Evolutionary conservation across 805 yeast genomes (phyloP), one percentile per base, ranked within the genome.

Genomic region (Teunomyces pallodes): DNA sequence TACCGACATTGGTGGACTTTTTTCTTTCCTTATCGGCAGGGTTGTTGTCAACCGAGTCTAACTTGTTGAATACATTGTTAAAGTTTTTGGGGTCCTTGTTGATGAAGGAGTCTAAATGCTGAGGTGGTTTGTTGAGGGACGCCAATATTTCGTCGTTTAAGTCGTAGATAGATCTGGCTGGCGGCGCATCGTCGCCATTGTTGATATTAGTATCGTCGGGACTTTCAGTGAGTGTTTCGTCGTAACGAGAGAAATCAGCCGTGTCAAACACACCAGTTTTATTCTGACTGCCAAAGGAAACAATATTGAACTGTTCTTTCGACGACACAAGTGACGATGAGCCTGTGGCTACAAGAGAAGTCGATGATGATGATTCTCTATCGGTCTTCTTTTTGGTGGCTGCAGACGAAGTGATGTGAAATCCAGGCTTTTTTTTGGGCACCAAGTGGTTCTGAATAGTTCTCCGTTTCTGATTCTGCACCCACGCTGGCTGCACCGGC

Each of bases 131-230:
- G 42, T 64, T 65, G 42, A 66, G 58, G 4, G 71, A 62, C 10
- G 68, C 60, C 28, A 71, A 66, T 5, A 74, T 71, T 45, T 75
- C 76, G 42, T 74, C 74, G 42, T 67, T 70, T 47, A 77, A 66
- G 53, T 80, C 85, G 51, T 71, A 75, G 24, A 80, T 65, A 3
- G 84, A 79, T 49, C 74, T 62, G 5, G 70, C 58, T 0, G 84
- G 85, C 9, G 83, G 84, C 31, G 67, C 51, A 49, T 78, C 82
- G 32, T 69, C 76, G 41, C 65, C 66, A 40, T 59, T 29, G 28
- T 38, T n/a, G 16, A 36, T 59, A 24, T 33, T 43, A 27, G 57
- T 58, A 42, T 69, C 74, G 39, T 65, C 74, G n/a, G 55, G 40
- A 9, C 66, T 55, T 24, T 64, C 66, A 36, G 64, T 62, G n/a